Evolutionary conservation across 2,329 filamentous ascomycete species (phyloP), one percentile per base, ranked within the genome.

Genomic region (Hysterium pulicare): DNA sequence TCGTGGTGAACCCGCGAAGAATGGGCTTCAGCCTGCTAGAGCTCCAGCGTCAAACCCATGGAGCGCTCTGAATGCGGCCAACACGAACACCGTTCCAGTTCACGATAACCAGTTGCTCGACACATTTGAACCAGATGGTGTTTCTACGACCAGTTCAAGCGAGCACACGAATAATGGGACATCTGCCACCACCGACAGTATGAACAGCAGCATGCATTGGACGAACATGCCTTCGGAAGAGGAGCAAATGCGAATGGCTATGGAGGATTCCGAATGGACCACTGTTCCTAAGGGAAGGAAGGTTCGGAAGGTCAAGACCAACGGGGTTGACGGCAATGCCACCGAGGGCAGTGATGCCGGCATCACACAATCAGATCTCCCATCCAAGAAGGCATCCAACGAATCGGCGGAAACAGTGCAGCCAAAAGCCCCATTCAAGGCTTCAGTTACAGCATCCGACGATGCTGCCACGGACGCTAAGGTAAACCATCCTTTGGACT

Each of bases 1-100:
- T 38, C 89, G 94, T 66, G 90, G 90, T 47, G 82, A 87, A 53
- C 76, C 87, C 33, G 86, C 88, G 42, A 89, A 88, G 75, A 90
- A 93, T 55, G 90, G 90, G 48, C 65, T 79, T 24, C 67, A 71
- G 34, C 66, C 73, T 19, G 68, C 72, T 44, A 63, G 72, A 42
- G 49, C 64, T 15, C 72, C 74, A n/a, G 57, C 70, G 30, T 67
- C 65, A 35, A 83, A 77, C 62, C 74, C 74, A 20, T 84, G 81
- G 81, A 68, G 67, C 37, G 66, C 68, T 48, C 62, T 55, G 36
- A 47, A 57, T 16, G 52, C 60, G 38, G 45, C 50, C 20, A 52
- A 50, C 13, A 50, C 50, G 30, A 51, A 54, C 20, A 47, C 56
- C 22, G 42, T 48, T 20, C 17, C 36, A 17, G 40, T 38, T 10